Evolutionary conservation across 2,329 filamentous ascomycete species (phyloP), one percentile per base, ranked within the genome.

Genomic region (Gnomoniopsis sp.): DNA sequence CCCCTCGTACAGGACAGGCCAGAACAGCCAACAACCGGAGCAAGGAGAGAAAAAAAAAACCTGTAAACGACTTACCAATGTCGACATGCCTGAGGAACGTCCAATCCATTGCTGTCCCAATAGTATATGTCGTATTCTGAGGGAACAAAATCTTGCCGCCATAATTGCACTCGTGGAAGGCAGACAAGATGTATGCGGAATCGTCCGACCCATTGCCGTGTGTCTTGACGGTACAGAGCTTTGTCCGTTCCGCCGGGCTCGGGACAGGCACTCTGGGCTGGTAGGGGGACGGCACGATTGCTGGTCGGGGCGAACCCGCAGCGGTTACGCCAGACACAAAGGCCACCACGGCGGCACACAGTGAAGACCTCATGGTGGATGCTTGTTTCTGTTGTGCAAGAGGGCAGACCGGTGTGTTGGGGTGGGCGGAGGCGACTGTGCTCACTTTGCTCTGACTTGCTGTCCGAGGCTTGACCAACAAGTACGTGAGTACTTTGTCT

Each of bases 81-180:
- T 88, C 86, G 43, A 88, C 77, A 63, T 82, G 75, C 53, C 83
- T 77, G 30, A 88, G 71, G 66, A 85, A 86, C 0, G 83, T 87
- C 70, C 87, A 70, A 66, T 88, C 82, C 61, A 88, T 69, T 1
- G 85, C 84, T 1, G 82, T 87, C 23, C 82, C 84, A 60, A 88
- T 80, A 10, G 77, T 82, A 66, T 88, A 88, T 2, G 76, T 79
- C 57, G 76, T 74, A 17, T 78, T 77, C 36, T 75, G 72, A 3
- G 79, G 75, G 56, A 87, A 83, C 11, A 87, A 73, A 15, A 87
- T 81, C 58, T 80, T 79, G 6, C 84, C 84, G 8, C 84, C 84
- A 60, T 83, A 75, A 65, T 87, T 87, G 68, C 83, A 86, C 51
- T 78, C 67, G 41, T 81, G 71, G 58, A 86, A 69, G 2, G 82